Base-by-base conservation (phyloP, 108 stramenopile species). In the Cylindrotheca fusiformis region DNA sequence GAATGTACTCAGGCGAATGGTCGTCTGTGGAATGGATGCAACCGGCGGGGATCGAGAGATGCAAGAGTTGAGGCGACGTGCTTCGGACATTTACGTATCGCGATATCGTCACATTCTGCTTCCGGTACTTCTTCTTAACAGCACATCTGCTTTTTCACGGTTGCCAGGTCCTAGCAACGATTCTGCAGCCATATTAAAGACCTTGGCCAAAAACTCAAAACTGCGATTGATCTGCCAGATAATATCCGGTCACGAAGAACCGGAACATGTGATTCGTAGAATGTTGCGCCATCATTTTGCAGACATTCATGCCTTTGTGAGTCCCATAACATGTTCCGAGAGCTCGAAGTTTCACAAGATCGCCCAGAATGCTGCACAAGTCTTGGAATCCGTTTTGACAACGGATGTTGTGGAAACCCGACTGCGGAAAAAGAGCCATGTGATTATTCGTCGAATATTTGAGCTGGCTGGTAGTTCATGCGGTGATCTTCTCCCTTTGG, bases 301-400 rank as follows among this genome's bases (percentile, higher is more conserved):
- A 20, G 71, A 65, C 44, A 59, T 72, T 22, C 21, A 53, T 57
- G 56, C 71, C 17, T 59, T 65, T 29, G 45, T 25, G 29, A 31
- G 41, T 17, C 25, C 47, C 4, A 29, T 72, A 26, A n/a, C 52
- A 6, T 51, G 59, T 4, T 53, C 52, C 47, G 63, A 20, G 24
- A 58, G 59, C 19, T 12, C 17, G 32, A 19, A 21, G 0, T 5
- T 44, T 4, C 26, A 58, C 21, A 5, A 29, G 6, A 26, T 47
- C 24, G 63, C 61, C 19, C 23, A 59, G 14, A 46, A 21, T 20
- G 23, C 62, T 0, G 19, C 57, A 23, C 25, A 24, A 14, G 32
- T 72, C 21, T 46, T 72, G 4, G 51, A 21, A 18, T 21, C 62
- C n/a, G 44, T 57, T 3, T 3, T 72, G 2, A 31, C 61, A 18